A percentile compares a stretch with the other conserved stretches of the same genome.
Conservation (phyloP, 768 basidiomycete genomes). For the Boletus pseudo-olivaceus region DNA sequence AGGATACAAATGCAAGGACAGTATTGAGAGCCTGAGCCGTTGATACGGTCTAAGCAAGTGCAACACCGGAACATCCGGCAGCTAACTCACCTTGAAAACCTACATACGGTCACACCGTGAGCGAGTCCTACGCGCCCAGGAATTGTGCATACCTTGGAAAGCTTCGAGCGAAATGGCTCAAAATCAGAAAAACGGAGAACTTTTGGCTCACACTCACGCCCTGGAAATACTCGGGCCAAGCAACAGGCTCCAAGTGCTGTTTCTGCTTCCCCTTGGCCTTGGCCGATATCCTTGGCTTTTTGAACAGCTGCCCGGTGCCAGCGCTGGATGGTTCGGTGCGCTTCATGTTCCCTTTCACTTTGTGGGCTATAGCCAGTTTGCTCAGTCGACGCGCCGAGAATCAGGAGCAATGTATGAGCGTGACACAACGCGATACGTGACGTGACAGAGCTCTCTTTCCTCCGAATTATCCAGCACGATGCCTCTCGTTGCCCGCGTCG, state of each 20-base stretch:
- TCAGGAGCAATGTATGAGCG: not conserved
- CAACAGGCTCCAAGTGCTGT: conserved; percentile 1
- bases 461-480: conserved; percentile 1
- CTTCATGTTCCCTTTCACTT: conserved; percentile 6
- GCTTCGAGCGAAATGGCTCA: conserved; percentile 31
- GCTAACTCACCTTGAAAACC: conserved; percentile 41
- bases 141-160: conserved; percentile 51
- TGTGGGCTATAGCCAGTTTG: not conserved
- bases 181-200: not conserved
- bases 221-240: conserved; percentile 67
- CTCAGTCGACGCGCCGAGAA: not conserved
- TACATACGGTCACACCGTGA: conserved; percentile 13
- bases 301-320: not conserved
- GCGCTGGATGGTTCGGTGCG: conserved; percentile 6
- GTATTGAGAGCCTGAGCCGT: conserved; percentile 73
- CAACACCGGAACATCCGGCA: not conserved
- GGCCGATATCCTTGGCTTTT: conserved; percentile 14
- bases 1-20: conserved; percentile 82
- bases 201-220: conserved; percentile 31
- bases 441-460: conserved; percentile 3
- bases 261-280: conserved; percentile 20
- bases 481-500: conserved; percentile 31
- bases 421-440: conserved; percentile 25
- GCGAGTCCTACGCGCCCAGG: rapidly evolving
- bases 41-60: not conserved